phyloP scores from a whole-genome alignment of 495 filamentous ascomycete species.

The Jackrogersella multiformis region DNA sequence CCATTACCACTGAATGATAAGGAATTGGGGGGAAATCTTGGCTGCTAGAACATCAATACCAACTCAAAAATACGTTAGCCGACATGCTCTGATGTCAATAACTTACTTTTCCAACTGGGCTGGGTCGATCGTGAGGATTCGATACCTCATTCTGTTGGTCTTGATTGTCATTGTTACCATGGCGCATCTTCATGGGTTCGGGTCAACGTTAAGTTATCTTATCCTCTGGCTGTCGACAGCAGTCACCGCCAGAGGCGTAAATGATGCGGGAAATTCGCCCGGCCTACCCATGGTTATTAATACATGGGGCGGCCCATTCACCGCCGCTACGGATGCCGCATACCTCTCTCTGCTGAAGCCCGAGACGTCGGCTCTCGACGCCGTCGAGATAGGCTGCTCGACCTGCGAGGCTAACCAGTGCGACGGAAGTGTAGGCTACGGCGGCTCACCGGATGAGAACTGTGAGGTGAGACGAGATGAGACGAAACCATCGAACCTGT shows the following conservation, averaged over 20 bases:
- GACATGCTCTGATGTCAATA: conserved; percentile 15
- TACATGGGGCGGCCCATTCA: conserved; percentile 58
- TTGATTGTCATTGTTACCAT: conserved; percentile 16
- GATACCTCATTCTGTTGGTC: conserved; percentile 4
- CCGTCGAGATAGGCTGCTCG: conserved; percentile 54
- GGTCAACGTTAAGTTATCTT: conserved; percentile 6
- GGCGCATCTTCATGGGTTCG: conserved; percentile 5
- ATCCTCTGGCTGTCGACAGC: conserved; percentile 26
- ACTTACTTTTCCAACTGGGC: background rate
- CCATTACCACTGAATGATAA: conserved; percentile 31
- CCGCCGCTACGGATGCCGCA: conserved; percentile 59
- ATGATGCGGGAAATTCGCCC: conserved; percentile 38
- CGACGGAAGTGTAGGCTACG: conserved; percentile 58
- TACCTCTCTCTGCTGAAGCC: conserved; percentile 46
- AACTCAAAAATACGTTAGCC: background rate
- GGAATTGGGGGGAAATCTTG: conserved; percentile 40
- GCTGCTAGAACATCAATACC: conserved; percentile 25
- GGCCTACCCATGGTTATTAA: conserved; percentile 57
- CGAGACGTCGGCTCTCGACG: conserved; percentile 51
- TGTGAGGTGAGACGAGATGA: conserved; percentile 52
- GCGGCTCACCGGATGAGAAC: conserved; percentile 58
- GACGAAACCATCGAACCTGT: no score
- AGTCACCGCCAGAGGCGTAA: background rate
- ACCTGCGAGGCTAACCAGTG: conserved; percentile 57
- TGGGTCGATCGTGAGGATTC: background rate